phyloP scores from a whole-genome alignment of 768 basidiomycete genomes.

The Rubroboletus pulcherrimus region DNA sequence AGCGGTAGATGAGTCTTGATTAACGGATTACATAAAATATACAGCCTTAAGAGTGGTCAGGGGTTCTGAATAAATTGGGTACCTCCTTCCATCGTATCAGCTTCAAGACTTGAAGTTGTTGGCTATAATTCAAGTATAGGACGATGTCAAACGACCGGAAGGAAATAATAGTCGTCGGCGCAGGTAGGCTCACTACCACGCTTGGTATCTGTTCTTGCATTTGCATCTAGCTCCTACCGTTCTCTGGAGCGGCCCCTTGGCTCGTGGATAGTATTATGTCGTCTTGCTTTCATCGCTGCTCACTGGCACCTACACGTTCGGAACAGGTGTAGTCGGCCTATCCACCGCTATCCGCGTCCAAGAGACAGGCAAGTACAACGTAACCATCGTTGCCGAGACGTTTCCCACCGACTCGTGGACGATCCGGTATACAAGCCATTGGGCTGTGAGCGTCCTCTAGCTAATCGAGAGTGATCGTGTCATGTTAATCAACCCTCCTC shows the following conservation, averaged over 20 bases:
- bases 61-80: not conserved
- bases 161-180: constrained; percentile 38
- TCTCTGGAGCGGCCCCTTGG: not conserved
- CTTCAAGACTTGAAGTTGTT: constrained; percentile 8
- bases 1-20: not conserved
- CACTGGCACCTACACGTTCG: not conserved
- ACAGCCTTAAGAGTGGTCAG: not conserved
- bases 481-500: not conserved
- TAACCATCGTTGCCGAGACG: constrained; percentile 67
- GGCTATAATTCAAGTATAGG: constrained; percentile 1
- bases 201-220: not conserved
- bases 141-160: constrained; percentile 20
- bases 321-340: constrained; percentile 69
- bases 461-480: not conserved
- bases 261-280: not conserved
- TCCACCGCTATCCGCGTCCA: constrained; percentile 72
- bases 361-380: constrained; percentile 55
- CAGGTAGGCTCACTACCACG: constrained; percentile 27
- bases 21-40: too few species aligned
- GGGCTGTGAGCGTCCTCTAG: constrained; percentile 57
- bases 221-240: not conserved
- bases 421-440: constrained; percentile 75
- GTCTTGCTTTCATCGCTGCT: not conserved
- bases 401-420: constrained; percentile 70
- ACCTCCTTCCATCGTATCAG: not conserved